Evolutionary conservation across 1,284 basidiomycete genomes (phyloP), one percentile per base, ranked within the genome.

Genomic region (Trichosporon inkin): DNA sequence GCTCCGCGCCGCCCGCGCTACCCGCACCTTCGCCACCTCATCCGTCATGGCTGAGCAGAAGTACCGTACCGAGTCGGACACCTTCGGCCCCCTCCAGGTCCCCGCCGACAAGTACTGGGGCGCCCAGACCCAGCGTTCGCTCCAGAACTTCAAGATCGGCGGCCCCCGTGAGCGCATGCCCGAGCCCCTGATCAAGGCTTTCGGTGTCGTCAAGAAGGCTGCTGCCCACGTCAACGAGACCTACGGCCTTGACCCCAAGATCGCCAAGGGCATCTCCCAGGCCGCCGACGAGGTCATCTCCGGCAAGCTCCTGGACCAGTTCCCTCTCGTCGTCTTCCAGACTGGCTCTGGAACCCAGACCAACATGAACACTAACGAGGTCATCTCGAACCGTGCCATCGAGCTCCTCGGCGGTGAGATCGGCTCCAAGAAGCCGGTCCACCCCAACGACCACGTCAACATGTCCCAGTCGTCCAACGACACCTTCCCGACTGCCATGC

Each of bases 351-450:
- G 96, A 55, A 99, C 96, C 3, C 96, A 99, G 80, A 95, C 91
- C 77, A 99, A 99, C 83, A 99, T 99, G 96, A 99, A 99, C 80
- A 90, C 86, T 64, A 99, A 99, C 79, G 96, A 99, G 85, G 95
- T 99, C 74, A 96, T 99, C 77, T 94, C 92, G 32, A 99, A 99
- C 80, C 88, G 95, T 64, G 96, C 96, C 37, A 99, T 99, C 73
- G 92, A 99, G 81, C 82, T 97, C 67, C 86, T 99, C 64, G 96
- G 96, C 20, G 96, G 96, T 28, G 85, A 96, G 80, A 83, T 97
- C 58, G 96, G 96, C 49, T 91, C 88, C 63, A 99, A 99, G 84
- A 92, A 85, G 74, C 96, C 96, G 28, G 94, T 99, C 11, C 96
- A 99, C 80, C 96, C 96, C 47, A 99, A 99, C 78, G 96, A 99